Percentiles rank a stretch among this genome's conserved stretches.
These are phyloP conservation scores for Fusarium oxysporum DNA, from an alignment of 2,329 filamentous ascomycete genomes.

Conservation along the genomic window DNA sequence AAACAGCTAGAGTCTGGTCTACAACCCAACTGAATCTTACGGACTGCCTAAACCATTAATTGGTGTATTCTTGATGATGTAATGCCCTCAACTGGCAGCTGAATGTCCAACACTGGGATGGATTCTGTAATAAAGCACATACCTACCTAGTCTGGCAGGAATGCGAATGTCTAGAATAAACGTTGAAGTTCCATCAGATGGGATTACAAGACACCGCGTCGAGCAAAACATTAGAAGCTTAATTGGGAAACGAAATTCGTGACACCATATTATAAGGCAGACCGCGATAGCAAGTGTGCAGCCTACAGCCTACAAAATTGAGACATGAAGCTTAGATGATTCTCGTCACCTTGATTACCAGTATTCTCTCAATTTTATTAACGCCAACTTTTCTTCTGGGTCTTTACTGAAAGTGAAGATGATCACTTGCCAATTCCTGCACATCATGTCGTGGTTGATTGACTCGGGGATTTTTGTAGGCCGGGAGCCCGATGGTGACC, in stretches of 20 bases:
- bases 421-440: not conserved
- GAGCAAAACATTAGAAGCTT: not conserved
- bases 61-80: not conserved
- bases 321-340: not conserved
- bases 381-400: not conserved
- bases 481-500: slow-evolving; percentile 14
- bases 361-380: not conserved
- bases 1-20: not conserved
- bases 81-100: slow-evolving; percentile 6
- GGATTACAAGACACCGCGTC: not conserved
- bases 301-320: not conserved
- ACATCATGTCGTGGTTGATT: not conserved
- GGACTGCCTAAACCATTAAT: not conserved
- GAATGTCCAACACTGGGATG: not conserved
- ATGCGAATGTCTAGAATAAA: not conserved
- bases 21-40: not conserved
- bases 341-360: not conserved
- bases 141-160: not conserved
- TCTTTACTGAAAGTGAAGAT: not conserved
- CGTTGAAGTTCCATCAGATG: not conserved
- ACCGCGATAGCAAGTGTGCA: not conserved
- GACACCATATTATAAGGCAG: not conserved
- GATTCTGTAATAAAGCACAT: not conserved
- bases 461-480: slow-evolving; percentile 18
- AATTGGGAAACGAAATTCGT: not conserved